A percentile compares a stretch with the other conserved stretches of the same genome.
Evolutionary conservation across 192 early-diverging fungal species (phyloP).

Genomic region (Powellomyces hirtus): DNA sequence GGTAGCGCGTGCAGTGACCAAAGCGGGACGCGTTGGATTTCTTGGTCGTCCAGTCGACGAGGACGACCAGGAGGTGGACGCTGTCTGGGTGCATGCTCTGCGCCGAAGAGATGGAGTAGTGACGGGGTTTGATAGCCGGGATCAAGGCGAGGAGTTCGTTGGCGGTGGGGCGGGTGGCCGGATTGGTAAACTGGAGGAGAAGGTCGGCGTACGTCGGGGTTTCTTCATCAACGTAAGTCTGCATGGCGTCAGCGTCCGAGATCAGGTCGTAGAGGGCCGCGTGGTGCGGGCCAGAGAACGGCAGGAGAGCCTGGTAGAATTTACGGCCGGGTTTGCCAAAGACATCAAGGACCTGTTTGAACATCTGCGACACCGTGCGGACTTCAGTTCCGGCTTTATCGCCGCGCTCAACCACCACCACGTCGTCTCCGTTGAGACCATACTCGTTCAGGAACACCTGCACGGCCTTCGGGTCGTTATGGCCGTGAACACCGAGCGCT

Average conservation of each 20-base stretch:
- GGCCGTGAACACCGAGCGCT: constrained; percentile 89
- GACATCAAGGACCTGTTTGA: constrained; percentile 81
- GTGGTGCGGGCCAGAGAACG: constrained; percentile 66
- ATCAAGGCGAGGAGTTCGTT: constrained; percentile 72
- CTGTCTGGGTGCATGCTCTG: constrained; percentile 81
- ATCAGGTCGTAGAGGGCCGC: constrained; percentile 55
- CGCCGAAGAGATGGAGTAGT: constrained; percentile 97
- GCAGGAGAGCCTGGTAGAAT: constrained; percentile 83
- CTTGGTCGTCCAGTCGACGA: constrained; percentile 82
- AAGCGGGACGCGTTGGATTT: constrained; percentile 60
- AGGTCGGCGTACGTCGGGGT: constrained; percentile 85
- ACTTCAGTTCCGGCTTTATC: constrained; percentile 53
- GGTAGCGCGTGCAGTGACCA: constrained; percentile 92
- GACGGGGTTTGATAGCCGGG: constrained; percentile 89
- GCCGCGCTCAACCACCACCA: constrained; percentile 62
- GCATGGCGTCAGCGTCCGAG: constrained; percentile 76
- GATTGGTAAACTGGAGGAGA: constrained; percentile 78
- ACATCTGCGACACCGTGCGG: constrained; percentile 73
- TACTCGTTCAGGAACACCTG: constrained; percentile 70
- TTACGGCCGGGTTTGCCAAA: constrained; percentile 94
- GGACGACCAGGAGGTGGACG: constrained; percentile 89
- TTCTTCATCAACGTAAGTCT: constrained; percentile 72
- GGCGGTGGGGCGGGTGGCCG: constrained; percentile 74
- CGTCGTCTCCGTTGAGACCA: constrained; percentile 62
- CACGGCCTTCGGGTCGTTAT: constrained; percentile 77